Conservation (phyloP, 2,329 filamentous ascomycete genomes). For the Ascochyta pisi region DNA sequence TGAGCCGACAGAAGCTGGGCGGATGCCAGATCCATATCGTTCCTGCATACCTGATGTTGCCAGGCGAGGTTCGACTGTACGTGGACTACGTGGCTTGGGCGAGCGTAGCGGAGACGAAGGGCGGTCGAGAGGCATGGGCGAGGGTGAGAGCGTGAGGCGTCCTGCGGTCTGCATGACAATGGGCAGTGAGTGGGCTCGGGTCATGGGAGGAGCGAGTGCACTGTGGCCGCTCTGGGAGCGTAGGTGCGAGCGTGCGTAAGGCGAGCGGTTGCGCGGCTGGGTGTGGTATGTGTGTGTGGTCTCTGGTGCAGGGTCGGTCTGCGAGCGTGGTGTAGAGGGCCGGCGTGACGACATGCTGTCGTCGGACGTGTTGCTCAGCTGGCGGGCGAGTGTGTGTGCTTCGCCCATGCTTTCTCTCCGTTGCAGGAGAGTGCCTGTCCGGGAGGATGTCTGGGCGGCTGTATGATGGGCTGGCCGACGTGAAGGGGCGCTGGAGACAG, state of each 20-base stretch:
- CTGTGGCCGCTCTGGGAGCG: slow-evolving; percentile 54
- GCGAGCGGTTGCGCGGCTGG: slow-evolving; percentile 55
- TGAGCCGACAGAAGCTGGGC: slow-evolving; percentile 38
- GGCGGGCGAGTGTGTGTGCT: slow-evolving; percentile 28
- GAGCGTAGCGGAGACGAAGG: slow-evolving; percentile 52
- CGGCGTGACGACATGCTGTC: slow-evolving; percentile 31
- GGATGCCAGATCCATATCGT: slow-evolving; percentile 30
- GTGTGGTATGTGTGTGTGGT: slow-evolving; percentile 36
- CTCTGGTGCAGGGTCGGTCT: slow-evolving; percentile 48
- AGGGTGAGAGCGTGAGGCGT: slow-evolving; percentile 46
- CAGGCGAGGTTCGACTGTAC: slow-evolving; percentile 29
- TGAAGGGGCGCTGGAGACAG: slow-evolving; percentile 2
- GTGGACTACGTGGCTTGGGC: slow-evolving; percentile 52
- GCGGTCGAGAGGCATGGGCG: slow-evolving; percentile 36
- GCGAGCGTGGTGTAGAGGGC: slow-evolving; percentile 46
- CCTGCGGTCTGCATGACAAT: slow-evolving; percentile 47
- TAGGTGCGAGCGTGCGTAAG: slow-evolving; percentile 55
- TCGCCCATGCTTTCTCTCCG: slow-evolving; percentile 32
- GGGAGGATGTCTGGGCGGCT: slow-evolving; percentile 3
- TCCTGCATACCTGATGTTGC: slow-evolving; percentile 22
- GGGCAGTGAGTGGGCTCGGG: slow-evolving; percentile 56
- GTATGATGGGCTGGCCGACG: slow-evolving; percentile 1
- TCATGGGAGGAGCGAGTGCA: slow-evolving; percentile 55
- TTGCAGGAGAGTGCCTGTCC: slow-evolving; percentile 8
- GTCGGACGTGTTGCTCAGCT: slow-evolving; percentile 34